Evolutionary conservation across 768 basidiomycete genomes (phyloP).

Genomic region (Lactarius indigo): DNA sequence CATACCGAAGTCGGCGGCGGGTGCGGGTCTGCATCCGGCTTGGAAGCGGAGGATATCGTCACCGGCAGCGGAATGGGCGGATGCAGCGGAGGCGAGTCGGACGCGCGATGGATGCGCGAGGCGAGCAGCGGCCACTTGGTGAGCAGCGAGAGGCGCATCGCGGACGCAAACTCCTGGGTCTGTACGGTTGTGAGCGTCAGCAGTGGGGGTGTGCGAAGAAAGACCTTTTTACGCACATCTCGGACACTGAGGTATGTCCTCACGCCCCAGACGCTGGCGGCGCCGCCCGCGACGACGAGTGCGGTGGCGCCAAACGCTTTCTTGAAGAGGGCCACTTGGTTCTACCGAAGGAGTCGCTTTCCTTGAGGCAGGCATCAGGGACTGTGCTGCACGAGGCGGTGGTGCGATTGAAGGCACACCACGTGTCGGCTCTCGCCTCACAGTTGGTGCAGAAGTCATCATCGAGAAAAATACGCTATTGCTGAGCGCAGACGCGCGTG

Average conservation of each 20-base stretch:
- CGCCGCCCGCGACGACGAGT: conserved; percentile 49
- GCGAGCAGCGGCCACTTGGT: conserved; percentile 49
- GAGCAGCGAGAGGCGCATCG: conserved; percentile 50
- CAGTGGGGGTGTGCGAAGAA: conserved; percentile 10
- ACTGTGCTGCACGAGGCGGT: too few species aligned
- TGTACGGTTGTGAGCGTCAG: conserved; percentile 27
- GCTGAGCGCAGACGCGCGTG: neutral
- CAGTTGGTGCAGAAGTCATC: conserved; percentile 25
- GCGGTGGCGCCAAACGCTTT: conserved; percentile 67
- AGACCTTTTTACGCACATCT: conserved; percentile 42
- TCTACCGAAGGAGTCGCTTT: too few species aligned
- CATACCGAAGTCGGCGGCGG: neutral
- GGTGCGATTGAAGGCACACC: neutral
- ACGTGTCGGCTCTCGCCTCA: conserved; percentile 8
- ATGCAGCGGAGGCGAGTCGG: conserved; percentile 30
- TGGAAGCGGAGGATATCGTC: neutral
- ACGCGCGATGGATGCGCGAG: conserved; percentile 48
- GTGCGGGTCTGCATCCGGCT: neutral
- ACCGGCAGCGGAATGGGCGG: neutral
- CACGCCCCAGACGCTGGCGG: conserved; percentile 44
- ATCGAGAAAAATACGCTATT: conserved; percentile 22
- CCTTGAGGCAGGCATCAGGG: too few species aligned
- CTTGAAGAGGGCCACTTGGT: conserved; percentile 26
- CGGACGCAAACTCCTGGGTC: conserved; percentile 57
- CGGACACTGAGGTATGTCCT: conserved; percentile 51